Base-by-base conservation (phyloP, 169 alveolate species). In the Cryptosporidium muris region DNA sequence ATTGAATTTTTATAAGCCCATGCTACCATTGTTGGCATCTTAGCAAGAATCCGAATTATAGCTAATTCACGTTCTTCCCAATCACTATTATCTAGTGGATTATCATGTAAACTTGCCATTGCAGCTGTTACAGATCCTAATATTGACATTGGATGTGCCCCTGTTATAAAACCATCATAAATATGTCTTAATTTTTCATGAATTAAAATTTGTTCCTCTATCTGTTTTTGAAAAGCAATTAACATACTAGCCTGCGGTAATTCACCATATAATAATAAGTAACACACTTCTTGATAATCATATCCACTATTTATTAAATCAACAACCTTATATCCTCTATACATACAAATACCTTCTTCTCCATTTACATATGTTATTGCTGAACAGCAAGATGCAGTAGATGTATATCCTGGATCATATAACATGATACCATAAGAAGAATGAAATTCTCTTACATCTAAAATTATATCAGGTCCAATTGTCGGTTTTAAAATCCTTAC, bases 61-160 rank as follows among this genome's bases (percentile, higher is more conserved):
- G 89, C 80, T 38, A 65, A 51, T 82, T 66, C 90, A 2, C 89
- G 66, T n/a, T 88, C 49, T 7, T n/a, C 43, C 45, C 51, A 38
- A 40, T 68, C 56, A 16, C 16, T 56, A 63, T 64, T 64, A 56
- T 92, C 92, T 47, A 40, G 38, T 8, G 38, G 68, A 4, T 90
- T 90, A 60, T 89, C 89, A 82, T 81, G 82, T 82, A 94, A 94
- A 1, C 95, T 89, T 51, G 95, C 81, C 34, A 94, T 63, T n/a
- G 96, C 96, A 7, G 95, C 95, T 14, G 92, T 91, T 4, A 92
- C 95, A 11, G 93, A 91, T 5, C 89, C 90, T 94, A 94, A 80
- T 54, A 93, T 92, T 12, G 95, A 92, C 96, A 94, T 94, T 9
- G 97, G 97, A 74, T 93, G 96, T 36, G 96, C 95, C 68, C 90